phyloP scores from a whole-genome alignment of 1,284 basidiomycete species.

The Cryptococcus jaspeensis region DNA sequence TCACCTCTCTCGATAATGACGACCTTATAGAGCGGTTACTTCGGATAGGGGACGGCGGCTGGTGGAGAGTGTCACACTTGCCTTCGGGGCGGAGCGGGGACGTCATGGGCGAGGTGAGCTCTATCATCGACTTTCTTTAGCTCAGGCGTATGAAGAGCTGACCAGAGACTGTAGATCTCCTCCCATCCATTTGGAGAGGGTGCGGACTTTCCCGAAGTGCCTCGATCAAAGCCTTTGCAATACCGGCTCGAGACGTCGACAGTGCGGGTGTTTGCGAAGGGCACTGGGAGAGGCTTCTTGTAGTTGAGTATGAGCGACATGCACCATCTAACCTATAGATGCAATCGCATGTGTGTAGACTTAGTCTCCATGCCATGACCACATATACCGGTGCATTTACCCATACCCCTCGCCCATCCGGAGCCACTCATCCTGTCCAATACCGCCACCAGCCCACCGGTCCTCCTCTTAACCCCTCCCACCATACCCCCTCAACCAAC shows the following conservation, averaged over 20 bases:
- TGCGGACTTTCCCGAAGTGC: slow-evolving; percentile 10
- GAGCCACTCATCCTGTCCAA: neutral
- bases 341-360: too few relatives aligned
- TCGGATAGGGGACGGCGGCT: slow-evolving; percentile 26
- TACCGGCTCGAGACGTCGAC: slow-evolving; percentile 45
- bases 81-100: slow-evolving; percentile 45
- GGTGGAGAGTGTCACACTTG: slow-evolving; percentile 47
- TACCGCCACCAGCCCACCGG: slow-evolving; percentile 18
- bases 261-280: slow-evolving; percentile 50
- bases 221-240: slow-evolving; percentile 40
- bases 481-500: slow-evolving; percentile 34
- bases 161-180: slow-evolving; percentile 24
- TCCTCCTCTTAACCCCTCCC: slow-evolving; percentile 29
- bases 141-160: too few relatives aligned
- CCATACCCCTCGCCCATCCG: too few relatives aligned
- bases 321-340: too few relatives aligned
- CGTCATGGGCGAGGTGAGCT: slow-evolving; percentile 47
- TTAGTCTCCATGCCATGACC: too few relatives aligned
- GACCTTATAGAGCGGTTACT: slow-evolving; percentile 35
- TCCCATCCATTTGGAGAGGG: slow-evolving; percentile 22
- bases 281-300: slow-evolving; percentile 50
- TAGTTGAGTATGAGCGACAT: too few relatives aligned
- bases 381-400: too few relatives aligned
- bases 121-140: neutral
- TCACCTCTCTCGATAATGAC: slow-evolving; percentile 3